These are phyloP conservation scores for Rhodosorus marinus DNA, from an alignment of 23 red algal genomes.

Conservation along the genomic window DNA sequence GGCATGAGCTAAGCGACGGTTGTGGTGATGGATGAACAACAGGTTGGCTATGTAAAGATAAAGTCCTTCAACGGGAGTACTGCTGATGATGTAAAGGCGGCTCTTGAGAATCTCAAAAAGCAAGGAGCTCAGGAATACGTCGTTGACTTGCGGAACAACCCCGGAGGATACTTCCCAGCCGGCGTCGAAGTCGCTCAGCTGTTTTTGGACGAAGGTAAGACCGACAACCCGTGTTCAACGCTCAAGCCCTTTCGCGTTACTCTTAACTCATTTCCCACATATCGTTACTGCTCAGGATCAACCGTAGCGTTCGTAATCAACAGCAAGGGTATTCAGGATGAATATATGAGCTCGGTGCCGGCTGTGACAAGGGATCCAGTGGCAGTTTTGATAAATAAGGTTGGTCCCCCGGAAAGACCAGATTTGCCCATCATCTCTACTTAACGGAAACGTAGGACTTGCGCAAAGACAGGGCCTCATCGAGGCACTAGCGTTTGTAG, in stretches of 20 bases:
- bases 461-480: too few relatives aligned
- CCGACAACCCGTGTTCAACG: too few relatives aligned
- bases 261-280: neutral
- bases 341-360: constrained; percentile 12
- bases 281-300: too few relatives aligned
- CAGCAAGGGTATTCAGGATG: constrained; percentile 36
- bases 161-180: constrained; percentile 84
- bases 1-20: too few relatives aligned
- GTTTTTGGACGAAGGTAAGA: constrained; percentile 40
- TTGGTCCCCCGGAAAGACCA: too few relatives aligned
- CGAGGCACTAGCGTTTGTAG: too few relatives aligned
- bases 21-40: too few relatives aligned
- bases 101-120: constrained; percentile 7
- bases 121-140: constrained; percentile 20
- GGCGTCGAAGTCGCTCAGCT: constrained; percentile 83
- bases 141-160: constrained; percentile 84
- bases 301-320: constrained; percentile 65
- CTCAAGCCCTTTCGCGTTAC: neutral
- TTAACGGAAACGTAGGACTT: too few relatives aligned
- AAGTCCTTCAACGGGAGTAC: constrained; percentile 71
- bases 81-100: constrained; percentile 34
- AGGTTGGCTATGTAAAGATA: constrained; percentile 20
- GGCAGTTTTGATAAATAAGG: constrained; percentile 61
- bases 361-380: constrained; percentile 10
- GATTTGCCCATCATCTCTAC: too few relatives aligned